Evolutionary conservation across 2,329 filamentous ascomycete genomes (phyloP).

Genomic region (Fusarium beomiforme): DNA sequence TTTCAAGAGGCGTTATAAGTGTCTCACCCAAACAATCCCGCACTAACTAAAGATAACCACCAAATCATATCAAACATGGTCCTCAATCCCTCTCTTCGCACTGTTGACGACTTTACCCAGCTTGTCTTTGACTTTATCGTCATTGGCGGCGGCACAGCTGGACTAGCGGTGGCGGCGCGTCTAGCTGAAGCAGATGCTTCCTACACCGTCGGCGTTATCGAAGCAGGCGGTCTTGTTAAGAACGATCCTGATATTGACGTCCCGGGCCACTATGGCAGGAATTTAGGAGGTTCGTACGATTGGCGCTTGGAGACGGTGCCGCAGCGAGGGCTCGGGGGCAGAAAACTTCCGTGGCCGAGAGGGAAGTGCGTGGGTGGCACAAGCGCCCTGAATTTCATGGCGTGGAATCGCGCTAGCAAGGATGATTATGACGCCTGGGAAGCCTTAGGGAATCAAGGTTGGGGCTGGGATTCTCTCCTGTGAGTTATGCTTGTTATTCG

Average conservation of each 20-base stretch:
- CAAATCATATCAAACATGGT: conserved; percentile 12
- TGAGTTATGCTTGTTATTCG: conserved; percentile 34
- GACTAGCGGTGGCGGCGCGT: conserved; percentile 60
- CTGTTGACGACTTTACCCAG: conserved; percentile 37
- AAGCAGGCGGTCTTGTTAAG: conserved; percentile 45
- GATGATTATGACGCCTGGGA: conserved; percentile 67
- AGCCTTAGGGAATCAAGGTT: conserved; percentile 65
- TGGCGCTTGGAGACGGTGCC: conserved; percentile 55
- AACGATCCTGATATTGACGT: conserved; percentile 50
- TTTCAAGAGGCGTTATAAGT: conserved; percentile 9
- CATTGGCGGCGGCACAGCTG: conserved; percentile 65
- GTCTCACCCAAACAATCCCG: not conserved
- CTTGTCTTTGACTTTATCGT: conserved; percentile 52
- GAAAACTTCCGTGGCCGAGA: conserved; percentile 53
- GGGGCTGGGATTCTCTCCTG: conserved; percentile 61
- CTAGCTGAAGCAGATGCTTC: conserved; percentile 53
- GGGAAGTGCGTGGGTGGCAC: conserved; percentile 70
- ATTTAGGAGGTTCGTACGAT: conserved; percentile 51
- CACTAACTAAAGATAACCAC: not conserved
- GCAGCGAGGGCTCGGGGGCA: conserved; percentile 51
- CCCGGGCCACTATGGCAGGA: conserved; percentile 50
- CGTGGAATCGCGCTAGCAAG: conserved; percentile 58
- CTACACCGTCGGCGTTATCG: conserved; percentile 46
- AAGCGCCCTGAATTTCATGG: conserved; percentile 68
- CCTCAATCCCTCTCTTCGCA: not conserved